Evolutionary conservation across 352 stramenopile species (phyloP).

Genomic region (Globisporangium sylvaticum): DNA sequence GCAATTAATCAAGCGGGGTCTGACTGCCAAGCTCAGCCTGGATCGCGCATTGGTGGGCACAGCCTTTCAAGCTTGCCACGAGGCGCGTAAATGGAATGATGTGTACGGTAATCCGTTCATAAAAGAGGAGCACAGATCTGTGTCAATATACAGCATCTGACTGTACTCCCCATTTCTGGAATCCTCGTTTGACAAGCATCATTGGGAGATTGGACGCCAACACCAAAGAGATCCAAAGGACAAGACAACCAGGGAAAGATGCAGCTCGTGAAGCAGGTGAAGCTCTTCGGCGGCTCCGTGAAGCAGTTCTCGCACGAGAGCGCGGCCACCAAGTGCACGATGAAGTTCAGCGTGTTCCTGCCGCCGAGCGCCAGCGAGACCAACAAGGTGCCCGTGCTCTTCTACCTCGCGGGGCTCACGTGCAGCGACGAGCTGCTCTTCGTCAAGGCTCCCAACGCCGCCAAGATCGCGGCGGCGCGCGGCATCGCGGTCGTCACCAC

Average conservation of each 20-base stretch:
- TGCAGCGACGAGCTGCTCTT: conserved; percentile 96
- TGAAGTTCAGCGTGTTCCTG: conserved; percentile 92
- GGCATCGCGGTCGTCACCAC: conserved; percentile 94
- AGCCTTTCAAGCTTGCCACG: too few species aligned
- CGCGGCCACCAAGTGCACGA: conserved; percentile 73
- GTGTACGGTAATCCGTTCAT: too few species aligned
- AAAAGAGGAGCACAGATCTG: not conserved
- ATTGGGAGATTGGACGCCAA: not conserved
- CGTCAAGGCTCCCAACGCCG: conserved; percentile 91
- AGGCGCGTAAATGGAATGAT: too few species aligned
- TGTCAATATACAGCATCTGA: not conserved
- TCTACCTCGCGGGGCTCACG: conserved; percentile 96
- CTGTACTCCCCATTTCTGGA: not conserved
- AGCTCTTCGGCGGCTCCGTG: conserved; percentile 73
- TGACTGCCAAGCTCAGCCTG: too few species aligned
- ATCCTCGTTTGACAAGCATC: conserved; percentile 4
- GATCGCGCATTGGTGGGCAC: too few species aligned
- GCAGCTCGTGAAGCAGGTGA: conserved; percentile 73
- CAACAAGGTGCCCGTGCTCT: conserved; percentile 86
- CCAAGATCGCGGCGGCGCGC: conserved; percentile 84
- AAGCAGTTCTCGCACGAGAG: conserved; percentile 87
- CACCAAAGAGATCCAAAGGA: not conserved
- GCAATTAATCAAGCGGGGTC: too few species aligned
- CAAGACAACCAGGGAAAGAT: conserved; percentile 18
- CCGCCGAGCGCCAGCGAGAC: conserved; percentile 56